phyloP scores from a whole-genome alignment of 176 grass and related monocot genomes.

The Phyllostachys edulis region DNA sequence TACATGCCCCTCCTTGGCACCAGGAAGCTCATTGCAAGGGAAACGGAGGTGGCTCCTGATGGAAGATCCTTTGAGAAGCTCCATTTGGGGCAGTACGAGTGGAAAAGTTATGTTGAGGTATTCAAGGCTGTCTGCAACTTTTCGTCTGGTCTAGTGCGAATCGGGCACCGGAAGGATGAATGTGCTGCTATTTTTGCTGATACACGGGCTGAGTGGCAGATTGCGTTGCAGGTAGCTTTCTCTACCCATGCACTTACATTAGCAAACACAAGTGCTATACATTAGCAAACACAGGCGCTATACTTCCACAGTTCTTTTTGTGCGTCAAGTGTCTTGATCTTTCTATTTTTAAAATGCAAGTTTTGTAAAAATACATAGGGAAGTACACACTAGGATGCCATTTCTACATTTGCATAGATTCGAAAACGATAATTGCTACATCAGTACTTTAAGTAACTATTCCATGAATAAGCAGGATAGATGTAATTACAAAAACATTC shows the following conservation, averaged over 20 bases:
- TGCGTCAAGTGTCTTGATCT: neutral
- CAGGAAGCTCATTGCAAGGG: conserved; percentile 71
- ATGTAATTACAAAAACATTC: neutral
- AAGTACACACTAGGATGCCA: neutral
- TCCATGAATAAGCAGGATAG: neutral
- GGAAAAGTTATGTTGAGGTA: conserved; percentile 65
- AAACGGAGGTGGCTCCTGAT: conserved; percentile 48
- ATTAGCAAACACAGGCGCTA: neutral
- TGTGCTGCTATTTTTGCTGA: conserved; percentile 86
- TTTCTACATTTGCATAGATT: conserved; percentile 15
- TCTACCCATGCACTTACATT: neutral
- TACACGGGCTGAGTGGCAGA: conserved; percentile 89
- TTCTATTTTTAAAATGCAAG: neutral
- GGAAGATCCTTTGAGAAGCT: conserved; percentile 91
- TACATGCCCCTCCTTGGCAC: conserved; percentile 71
- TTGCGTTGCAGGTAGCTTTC: conserved; percentile 78
- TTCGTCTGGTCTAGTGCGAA: conserved; percentile 61
- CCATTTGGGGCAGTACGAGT: conserved; percentile 85
- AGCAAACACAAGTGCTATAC: neutral
- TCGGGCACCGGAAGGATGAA: conserved; percentile 69
- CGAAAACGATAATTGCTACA: neutral
- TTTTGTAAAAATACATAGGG: neutral
- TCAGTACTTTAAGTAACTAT: neutral
- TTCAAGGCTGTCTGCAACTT: conserved; percentile 83
- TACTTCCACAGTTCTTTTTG: neutral